Percentiles rank a stretch among this genome's conserved stretches.
phyloP scores from a whole-genome alignment of 306 rosid species.

The Pachyrhizus erosus region DNA sequence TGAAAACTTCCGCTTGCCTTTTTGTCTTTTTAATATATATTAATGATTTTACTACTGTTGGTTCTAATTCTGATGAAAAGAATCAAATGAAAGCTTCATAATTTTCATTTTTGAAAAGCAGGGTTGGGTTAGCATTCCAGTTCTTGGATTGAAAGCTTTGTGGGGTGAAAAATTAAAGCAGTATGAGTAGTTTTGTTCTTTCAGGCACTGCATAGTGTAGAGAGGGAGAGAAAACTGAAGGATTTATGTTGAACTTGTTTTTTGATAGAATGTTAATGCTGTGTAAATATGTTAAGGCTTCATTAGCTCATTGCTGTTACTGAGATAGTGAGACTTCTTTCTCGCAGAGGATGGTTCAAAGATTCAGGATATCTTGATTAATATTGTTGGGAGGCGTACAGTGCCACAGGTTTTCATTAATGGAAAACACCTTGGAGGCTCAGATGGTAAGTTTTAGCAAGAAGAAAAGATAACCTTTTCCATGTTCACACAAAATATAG shows the following conservation, averaged over 20 bases:
- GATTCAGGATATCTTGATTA: constrained; percentile 72
- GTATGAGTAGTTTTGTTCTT: background rate
- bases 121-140: constrained; percentile 5
- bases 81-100: constrained; percentile 26
- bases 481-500: background rate
- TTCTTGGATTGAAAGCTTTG: constrained; percentile 16
- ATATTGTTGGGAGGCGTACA: constrained; percentile 80
- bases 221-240: constrained; percentile 13
- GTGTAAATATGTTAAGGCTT: constrained; percentile 17
- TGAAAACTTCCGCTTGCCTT: constrained; percentile 25
- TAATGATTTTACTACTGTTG: background rate
- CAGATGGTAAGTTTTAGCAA: constrained; percentile 71
- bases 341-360: constrained; percentile 74
- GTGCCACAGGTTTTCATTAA: constrained; percentile 91
- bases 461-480: background rate
- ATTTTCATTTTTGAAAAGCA: constrained; percentile 27
- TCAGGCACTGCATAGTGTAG: background rate
- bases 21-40: background rate
- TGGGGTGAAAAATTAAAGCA: background rate
- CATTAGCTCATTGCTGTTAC: constrained; percentile 25
- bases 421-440: constrained; percentile 91
- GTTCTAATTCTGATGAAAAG: constrained; percentile 14
- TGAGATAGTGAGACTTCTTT: constrained; percentile 36
- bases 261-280: constrained; percentile 25
- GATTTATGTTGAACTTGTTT: constrained; percentile 15